Evolutionary conservation across 108 stramenopile species (phyloP).

Genomic region (Mayamaea pseudoterrestris): DNA sequence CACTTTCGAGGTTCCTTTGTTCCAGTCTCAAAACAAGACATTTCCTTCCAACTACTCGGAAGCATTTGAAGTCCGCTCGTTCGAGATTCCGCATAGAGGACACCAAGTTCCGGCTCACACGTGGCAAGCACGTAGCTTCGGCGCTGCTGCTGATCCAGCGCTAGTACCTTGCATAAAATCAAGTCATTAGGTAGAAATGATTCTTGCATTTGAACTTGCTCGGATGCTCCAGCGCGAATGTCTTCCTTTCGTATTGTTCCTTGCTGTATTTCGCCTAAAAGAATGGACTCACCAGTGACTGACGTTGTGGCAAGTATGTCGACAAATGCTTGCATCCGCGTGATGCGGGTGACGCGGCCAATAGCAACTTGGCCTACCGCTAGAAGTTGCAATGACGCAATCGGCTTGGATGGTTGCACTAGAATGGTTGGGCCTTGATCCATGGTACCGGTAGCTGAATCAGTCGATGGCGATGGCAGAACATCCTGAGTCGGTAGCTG

Average conservation of each 20-base stretch:
- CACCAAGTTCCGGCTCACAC: slow-evolving; percentile 84
- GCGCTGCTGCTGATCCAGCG: slow-evolving; percentile 63
- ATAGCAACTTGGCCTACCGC: slow-evolving; percentile 47
- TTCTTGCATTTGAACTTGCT: slow-evolving; percentile 32
- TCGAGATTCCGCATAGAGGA: slow-evolving; percentile 52
- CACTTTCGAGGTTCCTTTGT: slow-evolving; percentile 74
- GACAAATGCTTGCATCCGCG: slow-evolving; percentile 44
- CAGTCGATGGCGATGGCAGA: background rate
- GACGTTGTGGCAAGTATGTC: slow-evolving; percentile 43
- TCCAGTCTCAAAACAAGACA: slow-evolving; percentile 74
- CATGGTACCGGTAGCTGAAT: background rate
- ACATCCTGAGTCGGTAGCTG: background rate
- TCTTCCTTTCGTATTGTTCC: slow-evolving; percentile 61
- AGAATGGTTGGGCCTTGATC: background rate
- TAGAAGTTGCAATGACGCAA: slow-evolving; percentile 13
- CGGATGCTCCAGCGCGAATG: slow-evolving; percentile 40
- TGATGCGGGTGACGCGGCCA: slow-evolving; percentile 47
- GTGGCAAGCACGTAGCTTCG: slow-evolving; percentile 79
- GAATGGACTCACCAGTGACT: slow-evolving; percentile 5
- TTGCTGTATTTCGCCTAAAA: slow-evolving; percentile 7
- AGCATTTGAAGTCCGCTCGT: slow-evolving; percentile 52
- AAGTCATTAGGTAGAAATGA: slow-evolving; percentile 80
- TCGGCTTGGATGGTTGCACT: too few relatives aligned
- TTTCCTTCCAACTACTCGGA: slow-evolving; percentile 86
- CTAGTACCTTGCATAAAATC: slow-evolving; percentile 62